phyloP scores from a whole-genome alignment of 768 basidiomycete genomes.

The Leccinum longicurvipes region DNA sequence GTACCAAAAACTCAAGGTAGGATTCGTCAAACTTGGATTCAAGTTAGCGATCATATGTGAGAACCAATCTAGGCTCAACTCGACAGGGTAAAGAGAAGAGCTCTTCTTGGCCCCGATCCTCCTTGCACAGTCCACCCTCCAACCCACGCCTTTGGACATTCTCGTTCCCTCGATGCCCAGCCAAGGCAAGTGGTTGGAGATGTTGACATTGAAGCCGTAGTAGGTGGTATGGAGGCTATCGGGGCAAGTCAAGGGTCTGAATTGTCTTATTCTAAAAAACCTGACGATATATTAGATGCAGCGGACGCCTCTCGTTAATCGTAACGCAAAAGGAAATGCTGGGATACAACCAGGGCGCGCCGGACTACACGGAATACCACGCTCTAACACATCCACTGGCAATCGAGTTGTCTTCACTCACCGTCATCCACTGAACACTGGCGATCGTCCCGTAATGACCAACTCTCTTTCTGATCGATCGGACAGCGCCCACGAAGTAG shows the following conservation, averaged over 20 bases:
- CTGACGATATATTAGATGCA: conserved; percentile 50
- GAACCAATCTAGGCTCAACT: conserved; percentile 53
- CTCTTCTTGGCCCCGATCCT: conserved; percentile 53
- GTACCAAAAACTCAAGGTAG: conserved; percentile 81
- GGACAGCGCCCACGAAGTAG: conserved; percentile 71
- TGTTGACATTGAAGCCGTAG: conserved; percentile 51
- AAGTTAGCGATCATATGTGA: not conserved
- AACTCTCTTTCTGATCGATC: conserved; percentile 54
- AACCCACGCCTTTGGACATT: conserved; percentile 13
- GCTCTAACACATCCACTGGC: conserved; percentile 16
- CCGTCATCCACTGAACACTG: conserved; percentile 42
- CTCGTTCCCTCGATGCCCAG: conserved; percentile 17
- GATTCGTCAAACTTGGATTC: not conserved
- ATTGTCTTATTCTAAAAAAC: not conserved
- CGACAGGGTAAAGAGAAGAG: conserved; percentile 81
- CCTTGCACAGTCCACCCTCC: conserved; percentile 15
- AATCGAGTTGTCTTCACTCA: conserved; percentile 27
- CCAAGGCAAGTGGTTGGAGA: conserved; percentile 20
- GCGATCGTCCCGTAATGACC: conserved; percentile 43
- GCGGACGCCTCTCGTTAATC: conserved; percentile 61
- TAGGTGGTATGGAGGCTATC: conserved; percentile 63
- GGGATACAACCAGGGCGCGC: conserved; percentile 32
- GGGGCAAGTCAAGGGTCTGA: conserved; percentile 40
- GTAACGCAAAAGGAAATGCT: conserved; percentile 34
- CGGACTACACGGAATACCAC: conserved; percentile 29